Base-by-base conservation (phyloP, 1,139 yeast genomes). In the Protomyces arabidopsidicola region DNA sequence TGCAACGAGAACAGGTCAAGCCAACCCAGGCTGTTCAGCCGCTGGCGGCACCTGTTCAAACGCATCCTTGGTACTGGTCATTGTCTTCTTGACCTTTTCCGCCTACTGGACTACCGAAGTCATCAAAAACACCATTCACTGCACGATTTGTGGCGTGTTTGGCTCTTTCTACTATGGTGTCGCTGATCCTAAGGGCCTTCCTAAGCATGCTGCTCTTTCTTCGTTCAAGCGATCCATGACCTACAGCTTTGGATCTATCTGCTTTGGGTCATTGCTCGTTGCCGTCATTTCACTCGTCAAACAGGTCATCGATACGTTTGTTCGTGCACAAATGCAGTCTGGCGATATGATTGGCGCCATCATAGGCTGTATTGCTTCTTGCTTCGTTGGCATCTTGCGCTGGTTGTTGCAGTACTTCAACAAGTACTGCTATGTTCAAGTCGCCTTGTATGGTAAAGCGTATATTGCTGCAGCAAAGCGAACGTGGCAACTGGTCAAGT, bases 101-200 rank as follows among this genome's bases (percentile, higher is more conserved):
- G 96, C 96, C 14, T 90, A 83, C 72, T 88, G 86, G 74, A 87
- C 90, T 67, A 81, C 95, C 10, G 97, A 90, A 74, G 96, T 90
- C 34, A 79, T 89, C 68, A 85, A 85, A 76, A 90, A 88, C 71
- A 82, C 88, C n/a, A 85, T 90, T 64, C 96, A 91, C 72, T 88
- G 87, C 50, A 85, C 93, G 0, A 85, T 90, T 65, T 81, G 93
- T 27, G 97, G 97, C 39, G 84, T 90, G 42, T 91, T 83, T 73
- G 97, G 97, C 22, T 83, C 95, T 3, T 90, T 97, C 97, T 90
- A 89, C 75, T 87, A 74, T 79, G 88, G 72, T 82, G 89, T 54
- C 81, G 81, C 68, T 82, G 90, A 1, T 91, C 66, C 87, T 71
- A 88, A 87, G 71, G 96, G 96, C 3, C 80, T 86, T 78, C 96